These are phyloP conservation scores for Periconia sp. DNA, from an alignment of 2,329 filamentous ascomycete genomes.

Conservation along the genomic window DNA sequence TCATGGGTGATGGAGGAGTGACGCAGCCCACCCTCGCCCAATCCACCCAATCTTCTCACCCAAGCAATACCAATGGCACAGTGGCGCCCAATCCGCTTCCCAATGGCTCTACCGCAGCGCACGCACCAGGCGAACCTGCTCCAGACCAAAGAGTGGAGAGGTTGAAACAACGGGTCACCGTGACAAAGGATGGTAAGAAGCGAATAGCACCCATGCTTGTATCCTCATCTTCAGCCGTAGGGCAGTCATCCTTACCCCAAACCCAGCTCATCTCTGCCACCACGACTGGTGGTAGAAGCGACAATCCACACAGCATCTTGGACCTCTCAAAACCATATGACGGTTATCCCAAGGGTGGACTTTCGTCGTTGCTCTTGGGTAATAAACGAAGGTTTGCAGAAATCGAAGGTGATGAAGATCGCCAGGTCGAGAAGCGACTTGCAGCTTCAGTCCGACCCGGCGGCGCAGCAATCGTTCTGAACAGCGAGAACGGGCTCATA, in stretches of 20 bases:
- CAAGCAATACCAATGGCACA: conserved; percentile 49
- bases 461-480: conserved; percentile 72
- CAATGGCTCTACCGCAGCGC: conserved; percentile 38
- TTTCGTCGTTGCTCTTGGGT: conserved; percentile 82
- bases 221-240: conserved; percentile 78
- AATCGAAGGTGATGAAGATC: conserved; percentile 75
- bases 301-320: conserved; percentile 77
- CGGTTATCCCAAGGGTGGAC: conserved; percentile 84
- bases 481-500: conserved; percentile 75
- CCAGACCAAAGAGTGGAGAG: conserved; percentile 64
- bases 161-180: conserved; percentile 87
- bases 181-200: conserved; percentile 97
- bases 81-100: conserved; percentile 41
- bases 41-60: conserved; percentile 29
- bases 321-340: conserved; percentile 95
- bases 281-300: conserved; percentile 63
- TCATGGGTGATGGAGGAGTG: conserved; percentile 79
- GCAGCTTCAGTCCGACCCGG: conserved; percentile 63
- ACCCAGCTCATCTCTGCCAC: conserved; percentile 81
- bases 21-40: conserved; percentile 55
- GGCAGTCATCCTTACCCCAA: conserved; percentile 85
- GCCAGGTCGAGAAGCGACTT: conserved; percentile 60
- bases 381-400: conserved; percentile 85
- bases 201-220: conserved; percentile 89
- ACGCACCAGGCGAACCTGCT: conserved; percentile 31